Evolutionary conservation across 345 rosid genomes (phyloP), one percentile per base, ranked within the genome.

Genomic region (Boechera stricta): DNA sequence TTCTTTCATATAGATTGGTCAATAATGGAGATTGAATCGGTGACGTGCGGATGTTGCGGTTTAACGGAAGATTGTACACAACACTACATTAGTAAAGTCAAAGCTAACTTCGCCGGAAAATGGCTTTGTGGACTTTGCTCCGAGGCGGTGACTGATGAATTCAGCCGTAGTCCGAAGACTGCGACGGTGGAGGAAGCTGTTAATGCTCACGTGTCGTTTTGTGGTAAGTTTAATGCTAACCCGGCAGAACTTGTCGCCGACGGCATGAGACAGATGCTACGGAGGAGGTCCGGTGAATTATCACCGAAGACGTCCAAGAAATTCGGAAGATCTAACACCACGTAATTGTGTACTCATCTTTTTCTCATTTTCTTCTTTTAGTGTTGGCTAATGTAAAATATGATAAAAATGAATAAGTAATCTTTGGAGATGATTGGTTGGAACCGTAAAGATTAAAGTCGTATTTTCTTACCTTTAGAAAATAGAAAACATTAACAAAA

Each of bases 71-170:
- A 95, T 67, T 95, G 99, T 72, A 93, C 98, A 10, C 96, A 82
- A 75, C 82, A 86, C 31, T 95, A 95, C 63, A 95, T 95, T 11
- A 82, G 63, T 45, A 74, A 88, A 57, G 91, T 92, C 70, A 89
- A 87, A 86, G 79, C 90, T 47, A 89, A 87, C 67, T 95, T 92
- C 72, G 88, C 85, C 16, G 98, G 91, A 11, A 92, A 91, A 85
- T 92, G 99, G 99, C 83, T 95, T 3, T 95, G 99, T 78, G 99
- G 99, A 44, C 82, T 95, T 73, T 95, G 99, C 77, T 91, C 97
- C 4, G 99, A 88, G 82, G 97, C 98, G 5, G 99, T 93, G 9
- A 80, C 82, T 51, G 98, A 95, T 44, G 99, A 95, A 76, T 86
- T 78, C 6, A 76, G 64, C 71, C 84, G 91, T 66, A 85, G 87